phyloP scores from a whole-genome alignment of 345 rosid genomes.

The Syzygium aromaticum region DNA sequence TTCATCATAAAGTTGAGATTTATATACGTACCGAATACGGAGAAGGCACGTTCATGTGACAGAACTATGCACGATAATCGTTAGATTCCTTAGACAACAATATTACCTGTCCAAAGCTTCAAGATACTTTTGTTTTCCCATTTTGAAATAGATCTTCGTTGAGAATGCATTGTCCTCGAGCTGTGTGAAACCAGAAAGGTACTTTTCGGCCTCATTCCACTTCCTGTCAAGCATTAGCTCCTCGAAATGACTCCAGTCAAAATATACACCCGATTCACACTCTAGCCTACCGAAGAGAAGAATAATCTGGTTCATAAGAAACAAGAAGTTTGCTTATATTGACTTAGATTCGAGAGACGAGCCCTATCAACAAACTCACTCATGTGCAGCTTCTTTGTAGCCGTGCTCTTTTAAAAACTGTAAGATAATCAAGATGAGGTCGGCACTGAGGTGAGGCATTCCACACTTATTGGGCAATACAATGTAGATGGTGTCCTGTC shows the following conservation, averaged over 20 bases:
- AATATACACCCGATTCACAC: constrained; percentile 21
- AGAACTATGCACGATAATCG: neutral
- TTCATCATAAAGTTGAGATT: neutral
- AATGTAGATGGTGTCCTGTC: neutral
- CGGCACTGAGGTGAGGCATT: constrained; percentile 21
- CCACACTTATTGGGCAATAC: neutral
- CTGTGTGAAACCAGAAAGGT: constrained; percentile 48
- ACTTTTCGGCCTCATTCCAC: constrained; percentile 51
- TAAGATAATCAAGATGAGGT: constrained; percentile 26
- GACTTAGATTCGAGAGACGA: neutral
- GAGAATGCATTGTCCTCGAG: constrained; percentile 37
- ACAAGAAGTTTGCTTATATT: neutral
- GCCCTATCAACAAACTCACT: neutral
- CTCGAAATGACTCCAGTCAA: constrained; percentile 24
- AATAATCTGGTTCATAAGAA: neutral
- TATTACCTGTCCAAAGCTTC: constrained; percentile 5
- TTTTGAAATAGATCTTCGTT: constrained; percentile 42
- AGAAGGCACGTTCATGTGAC: neutral
- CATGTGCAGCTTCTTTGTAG: constrained; percentile 21
- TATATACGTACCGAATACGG: neutral
- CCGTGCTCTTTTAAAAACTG: constrained; percentile 37
- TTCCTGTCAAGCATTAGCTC: constrained; percentile 22
- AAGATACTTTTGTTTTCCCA: constrained; percentile 43
- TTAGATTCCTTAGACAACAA: neutral
- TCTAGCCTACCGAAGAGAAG: constrained; percentile 20